Conservation (phyloP, 306 rosid species). For the Quercus alba region DNA sequence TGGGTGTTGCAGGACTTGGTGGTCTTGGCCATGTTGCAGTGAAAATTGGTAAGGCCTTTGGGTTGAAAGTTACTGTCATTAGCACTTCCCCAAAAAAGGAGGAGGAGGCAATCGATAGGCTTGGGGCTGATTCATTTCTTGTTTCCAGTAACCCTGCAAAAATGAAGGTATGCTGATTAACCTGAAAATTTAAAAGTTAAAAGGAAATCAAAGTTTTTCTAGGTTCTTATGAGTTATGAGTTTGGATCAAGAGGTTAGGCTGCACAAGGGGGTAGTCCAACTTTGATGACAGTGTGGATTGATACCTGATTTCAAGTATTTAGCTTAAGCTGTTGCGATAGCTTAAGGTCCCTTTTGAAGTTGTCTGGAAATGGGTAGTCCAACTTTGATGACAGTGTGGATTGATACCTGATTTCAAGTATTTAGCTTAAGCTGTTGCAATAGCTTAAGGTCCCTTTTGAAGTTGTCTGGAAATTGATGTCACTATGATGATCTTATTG, state of each 20-base stretch:
- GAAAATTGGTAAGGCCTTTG: constrained; percentile 85
- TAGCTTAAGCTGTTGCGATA: neutral
- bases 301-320: neutral
- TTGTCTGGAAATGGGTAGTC: too few relatives aligned
- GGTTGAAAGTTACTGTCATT: constrained; percentile 90
- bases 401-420: neutral
- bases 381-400: neutral
- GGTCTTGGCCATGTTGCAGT: constrained; percentile 94
- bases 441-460: neutral
- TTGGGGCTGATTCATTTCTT: constrained; percentile 86
- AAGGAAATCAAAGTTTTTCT: neutral
- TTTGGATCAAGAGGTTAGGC: neutral
- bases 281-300: neutral
- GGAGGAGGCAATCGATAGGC: constrained; percentile 58
- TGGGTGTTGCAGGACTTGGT: constrained; percentile 96
- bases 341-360: neutral
- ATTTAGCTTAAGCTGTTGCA: neutral
- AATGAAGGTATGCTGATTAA: constrained; percentile 47
- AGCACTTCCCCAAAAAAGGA: constrained; percentile 67
- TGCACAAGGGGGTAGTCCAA: neutral
- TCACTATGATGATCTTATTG: neutral
- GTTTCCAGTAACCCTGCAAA: constrained; percentile 57
- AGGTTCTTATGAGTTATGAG: constrained; percentile 13
- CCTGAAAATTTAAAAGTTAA: neutral
- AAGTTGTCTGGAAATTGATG: neutral